Evolutionary conservation across 2,329 filamentous ascomycete genomes (phyloP).

Genomic region (Didymella keratinophila): DNA sequence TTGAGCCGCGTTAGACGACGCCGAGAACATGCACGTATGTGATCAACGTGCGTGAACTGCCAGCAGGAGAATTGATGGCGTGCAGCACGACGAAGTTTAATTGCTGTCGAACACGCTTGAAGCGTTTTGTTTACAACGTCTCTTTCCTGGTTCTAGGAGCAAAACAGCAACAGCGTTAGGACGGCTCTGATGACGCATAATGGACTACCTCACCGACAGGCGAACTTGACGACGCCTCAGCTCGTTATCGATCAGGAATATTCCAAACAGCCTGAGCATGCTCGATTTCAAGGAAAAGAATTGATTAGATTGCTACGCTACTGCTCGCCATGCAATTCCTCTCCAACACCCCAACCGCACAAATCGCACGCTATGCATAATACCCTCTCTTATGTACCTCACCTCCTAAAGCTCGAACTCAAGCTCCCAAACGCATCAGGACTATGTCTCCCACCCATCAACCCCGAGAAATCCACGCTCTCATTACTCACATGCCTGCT

Average conservation of each 20-base stretch:
- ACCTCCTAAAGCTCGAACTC: slow-evolving; percentile 62
- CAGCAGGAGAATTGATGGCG: not conserved
- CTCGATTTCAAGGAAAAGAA: not conserved
- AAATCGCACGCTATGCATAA: slow-evolving; percentile 4
- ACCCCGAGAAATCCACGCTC: slow-evolving; percentile 70
- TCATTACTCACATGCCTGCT: slow-evolving; percentile 68
- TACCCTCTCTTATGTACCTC: slow-evolving; percentile 1
- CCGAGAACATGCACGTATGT: slow-evolving; percentile 25
- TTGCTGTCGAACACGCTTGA: not conserved
- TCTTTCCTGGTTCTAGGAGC: too few species aligned
- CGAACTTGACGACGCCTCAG: too few species aligned
- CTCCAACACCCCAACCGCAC: not conserved
- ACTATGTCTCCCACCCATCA: slow-evolving; percentile 74
- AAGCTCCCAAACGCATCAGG: slow-evolving; percentile 82
- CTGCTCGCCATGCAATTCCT: not conserved
- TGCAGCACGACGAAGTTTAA: not conserved
- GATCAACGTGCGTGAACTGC: slow-evolving; percentile 34
- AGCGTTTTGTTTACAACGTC: too few species aligned
- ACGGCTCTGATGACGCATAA: too few species aligned
- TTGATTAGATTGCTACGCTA: slow-evolving; percentile 10
- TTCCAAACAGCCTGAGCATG: too few species aligned
- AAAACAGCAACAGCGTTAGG: too few species aligned
- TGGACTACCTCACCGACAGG: too few species aligned
- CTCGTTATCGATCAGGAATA: too few species aligned
- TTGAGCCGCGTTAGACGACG: slow-evolving; percentile 5